Evolutionary conservation across 768 basidiomycete genomes (phyloP).

Genomic region (Boletus vinaceobasis): DNA sequence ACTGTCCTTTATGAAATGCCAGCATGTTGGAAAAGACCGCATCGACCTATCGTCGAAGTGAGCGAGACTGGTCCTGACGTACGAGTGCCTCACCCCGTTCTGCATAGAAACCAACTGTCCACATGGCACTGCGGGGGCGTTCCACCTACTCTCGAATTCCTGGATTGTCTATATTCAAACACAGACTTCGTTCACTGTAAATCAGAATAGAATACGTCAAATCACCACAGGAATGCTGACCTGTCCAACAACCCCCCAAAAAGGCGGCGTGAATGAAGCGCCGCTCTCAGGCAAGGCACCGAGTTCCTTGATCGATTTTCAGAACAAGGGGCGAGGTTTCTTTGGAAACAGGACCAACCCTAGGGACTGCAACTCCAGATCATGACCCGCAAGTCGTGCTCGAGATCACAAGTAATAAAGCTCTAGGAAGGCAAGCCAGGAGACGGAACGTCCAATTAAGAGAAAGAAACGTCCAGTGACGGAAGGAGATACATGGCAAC

Average conservation of each 20-base stretch:
- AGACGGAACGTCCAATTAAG: slow-evolving; percentile 21
- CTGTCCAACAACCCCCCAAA: slow-evolving; percentile 4
- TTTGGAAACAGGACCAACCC: slow-evolving; percentile 22
- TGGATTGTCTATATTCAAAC: slow-evolving; percentile 18
- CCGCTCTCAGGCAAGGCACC: slow-evolving; percentile 24
- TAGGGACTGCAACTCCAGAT: slow-evolving; percentile 23
- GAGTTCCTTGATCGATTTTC: slow-evolving; percentile 29
- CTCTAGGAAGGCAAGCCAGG: slow-evolving; percentile 7
- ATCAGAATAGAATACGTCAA: slow-evolving; percentile 27
- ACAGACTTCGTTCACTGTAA: slow-evolving; percentile 15
- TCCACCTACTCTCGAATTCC: slow-evolving; percentile 9
- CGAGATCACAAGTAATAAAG: slow-evolving; percentile 22
- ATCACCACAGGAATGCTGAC: slow-evolving; percentile 28
- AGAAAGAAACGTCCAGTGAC: slow-evolving; percentile 21
- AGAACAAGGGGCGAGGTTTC: slow-evolving; percentile 17
- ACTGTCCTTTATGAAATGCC: slow-evolving; percentile 8
- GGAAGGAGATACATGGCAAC: slow-evolving; percentile 22
- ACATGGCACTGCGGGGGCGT: slow-evolving; percentile 21
- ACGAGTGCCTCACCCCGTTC: slow-evolving; percentile 4
- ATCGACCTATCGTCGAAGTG: slow-evolving; percentile 24
- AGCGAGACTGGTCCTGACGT: neutral
- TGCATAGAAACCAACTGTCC: slow-evolving; percentile 2
- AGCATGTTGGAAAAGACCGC: neutral
- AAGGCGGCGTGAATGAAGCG: slow-evolving; percentile 10
- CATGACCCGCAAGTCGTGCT: slow-evolving; percentile 16